Evolutionary conservation across 1,284 basidiomycete genomes (phyloP), one percentile per base, ranked within the genome.

Genomic region (Fomitopsis betulina): DNA sequence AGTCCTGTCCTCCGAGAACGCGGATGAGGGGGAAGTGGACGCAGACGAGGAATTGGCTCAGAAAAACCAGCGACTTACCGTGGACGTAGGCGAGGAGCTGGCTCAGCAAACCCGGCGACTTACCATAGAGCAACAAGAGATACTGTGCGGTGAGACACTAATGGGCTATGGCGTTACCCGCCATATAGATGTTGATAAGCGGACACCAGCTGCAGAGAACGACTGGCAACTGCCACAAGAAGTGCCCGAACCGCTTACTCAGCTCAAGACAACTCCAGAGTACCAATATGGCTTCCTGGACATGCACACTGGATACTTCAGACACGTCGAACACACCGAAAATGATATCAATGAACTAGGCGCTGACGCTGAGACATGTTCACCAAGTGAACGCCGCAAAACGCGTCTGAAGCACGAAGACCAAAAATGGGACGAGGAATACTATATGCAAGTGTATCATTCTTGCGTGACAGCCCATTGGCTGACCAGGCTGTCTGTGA

Each of bases 301-400:
- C 67, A 75, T 82, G 67, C 79, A 93, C 68, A 81, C 82, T 0
- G 87, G 88, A 13, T 92, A 89, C 68, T 88, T 93, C 66, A 75
- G 73, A 55, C 85, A 91, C 69, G 84, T 85, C 17, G 70, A 73
- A n/a, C 82, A 88, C 63, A 81, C 80, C 9, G 87, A 87, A 69
- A 93, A 93, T 65, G 90, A 92, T 65, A 76, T 90, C 13, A 90
- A 91, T 65, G 89, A 91, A 65, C 77, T 93, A 12, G 89, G 88
- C 4, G 54, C 72, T n/a, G 79, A 86, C 59, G 85, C 79, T 17
- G 90, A 93, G 72, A 77, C 68, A 0, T 74, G 75, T 45, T 59
- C 71, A 2, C 68, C 62, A 2, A 64, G 65, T 3, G 81, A 85
- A 58, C 78, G 89, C 50, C 76, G 82, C 15, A 51, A 53, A 25